Conservation (phyloP, 1,139 yeast genomes). For the Yamadazyma atlantica region DNA sequence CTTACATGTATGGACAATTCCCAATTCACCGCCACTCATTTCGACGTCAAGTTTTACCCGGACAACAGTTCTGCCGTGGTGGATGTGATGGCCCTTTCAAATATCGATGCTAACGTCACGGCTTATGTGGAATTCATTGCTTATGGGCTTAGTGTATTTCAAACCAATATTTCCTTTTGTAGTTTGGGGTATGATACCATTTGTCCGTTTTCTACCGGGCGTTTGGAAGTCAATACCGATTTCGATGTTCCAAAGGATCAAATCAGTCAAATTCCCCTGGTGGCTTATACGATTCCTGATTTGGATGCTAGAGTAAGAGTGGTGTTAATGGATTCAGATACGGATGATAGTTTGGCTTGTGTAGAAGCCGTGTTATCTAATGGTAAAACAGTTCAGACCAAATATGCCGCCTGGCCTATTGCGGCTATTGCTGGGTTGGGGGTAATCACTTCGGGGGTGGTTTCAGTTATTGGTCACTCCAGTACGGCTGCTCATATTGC, state of each 20-base stretch:
- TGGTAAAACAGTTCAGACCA: constrained; percentile 93
- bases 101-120: constrained; percentile 67
- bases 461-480: constrained; percentile 85
- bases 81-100: constrained; percentile 76
- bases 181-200: constrained; percentile 48
- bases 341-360: constrained; percentile 66
- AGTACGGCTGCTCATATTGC: constrained; percentile 97
- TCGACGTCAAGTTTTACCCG: constrained; percentile 74
- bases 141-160: constrained; percentile 75
- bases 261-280: constrained; percentile 62
- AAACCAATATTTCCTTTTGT: constrained; percentile 63
- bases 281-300: constrained; percentile 91
- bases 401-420: constrained; percentile 95
- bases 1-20: constrained; percentile 93
- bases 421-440: constrained; percentile 92
- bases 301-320: constrained; percentile 90
- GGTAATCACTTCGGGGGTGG: constrained; percentile 79
- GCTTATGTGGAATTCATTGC: constrained; percentile 71
- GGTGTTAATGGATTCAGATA: constrained; percentile 45
- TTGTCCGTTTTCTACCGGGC: constrained; percentile 89
- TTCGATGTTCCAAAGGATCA: constrained; percentile 45
- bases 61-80: constrained; percentile 60
- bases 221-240: constrained; percentile 60
- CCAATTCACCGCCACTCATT: constrained; percentile 81
- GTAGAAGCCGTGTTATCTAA: constrained; percentile 85